phyloP scores from a whole-genome alignment of 2,329 filamentous ascomycete genomes.

The Sordariomycetes sp. region DNA sequence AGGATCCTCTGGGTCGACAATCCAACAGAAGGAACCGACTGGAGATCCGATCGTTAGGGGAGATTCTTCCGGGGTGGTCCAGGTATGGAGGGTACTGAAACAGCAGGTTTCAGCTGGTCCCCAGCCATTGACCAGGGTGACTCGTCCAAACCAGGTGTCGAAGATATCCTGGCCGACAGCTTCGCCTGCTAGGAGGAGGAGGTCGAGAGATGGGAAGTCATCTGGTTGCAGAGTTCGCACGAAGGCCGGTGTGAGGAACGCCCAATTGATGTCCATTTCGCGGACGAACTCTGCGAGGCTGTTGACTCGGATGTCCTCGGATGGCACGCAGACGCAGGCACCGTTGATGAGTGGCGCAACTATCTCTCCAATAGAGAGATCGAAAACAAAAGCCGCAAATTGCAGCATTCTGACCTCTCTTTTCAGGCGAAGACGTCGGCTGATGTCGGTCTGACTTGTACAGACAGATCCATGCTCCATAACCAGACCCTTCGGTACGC shows the following conservation, averaged over 20 bases:
- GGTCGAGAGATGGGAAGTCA: constrained; percentile 1
- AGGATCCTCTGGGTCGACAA: constrained; percentile 2
- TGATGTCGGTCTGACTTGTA: neutral
- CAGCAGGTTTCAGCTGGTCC: constrained; percentile 5
- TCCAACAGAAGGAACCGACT: neutral
- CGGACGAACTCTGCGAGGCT: constrained; percentile 3
- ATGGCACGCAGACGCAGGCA: constrained; percentile 8
- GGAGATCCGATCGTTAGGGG: constrained; percentile 2
- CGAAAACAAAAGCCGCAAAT: constrained; percentile 9
- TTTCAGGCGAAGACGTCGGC: constrained; percentile 16
- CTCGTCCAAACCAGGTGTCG: constrained; percentile 5
- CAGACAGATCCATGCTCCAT: constrained; percentile 2
- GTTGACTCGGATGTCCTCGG: constrained; percentile 6
- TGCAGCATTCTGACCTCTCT: constrained; percentile 4
- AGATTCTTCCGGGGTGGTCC: neutral
- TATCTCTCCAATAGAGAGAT: constrained; percentile 5
- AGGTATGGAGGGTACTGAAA: constrained; percentile 4
- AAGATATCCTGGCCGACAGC: constrained; percentile 5
- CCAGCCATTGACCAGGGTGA: constrained; percentile 5
- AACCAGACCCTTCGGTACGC: constrained; percentile 7
- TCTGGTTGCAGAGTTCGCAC: constrained; percentile 2
- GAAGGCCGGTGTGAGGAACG: constrained; percentile 6
- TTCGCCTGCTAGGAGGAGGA: constrained; percentile 7
- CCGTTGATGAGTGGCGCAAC: constrained; percentile 5
- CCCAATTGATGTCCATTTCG: neutral